Percentiles rank a stretch among this genome's conserved stretches.
These are phyloP conservation scores for Bryoerythrophyllum caledonicum DNA, from an alignment of 225 moss, liverwort and hornwort species.

Conservation along the genomic window DNA sequence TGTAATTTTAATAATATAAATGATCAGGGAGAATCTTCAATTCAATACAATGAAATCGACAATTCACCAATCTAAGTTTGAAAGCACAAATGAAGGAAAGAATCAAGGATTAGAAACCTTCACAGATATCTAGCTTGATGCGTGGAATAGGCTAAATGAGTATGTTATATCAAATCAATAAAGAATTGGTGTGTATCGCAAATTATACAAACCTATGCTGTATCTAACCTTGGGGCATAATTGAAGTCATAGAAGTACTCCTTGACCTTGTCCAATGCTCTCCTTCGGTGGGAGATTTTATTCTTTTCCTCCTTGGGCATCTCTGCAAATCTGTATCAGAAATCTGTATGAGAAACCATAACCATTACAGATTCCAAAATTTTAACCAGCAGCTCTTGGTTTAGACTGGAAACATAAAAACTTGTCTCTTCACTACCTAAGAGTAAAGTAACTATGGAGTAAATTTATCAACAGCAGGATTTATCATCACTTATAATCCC, in stretches of 20 bases:
- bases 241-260: slow-evolving; percentile 80
- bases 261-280: slow-evolving; percentile 94
- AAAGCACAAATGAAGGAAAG: not conserved
- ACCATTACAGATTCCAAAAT: not conserved
- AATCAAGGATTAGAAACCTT: not conserved
- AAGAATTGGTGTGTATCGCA: not conserved
- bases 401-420: not conserved
- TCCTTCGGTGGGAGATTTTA: slow-evolving; percentile 87
- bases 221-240: slow-evolving; percentile 59
- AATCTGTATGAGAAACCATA: not conserved
- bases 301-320: slow-evolving; percentile 98
- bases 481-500: not conserved
- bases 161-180: not conserved
- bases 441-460: not conserved
- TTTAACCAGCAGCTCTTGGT: too few species aligned
- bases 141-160: not conserved
- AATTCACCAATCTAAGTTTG: too few species aligned
- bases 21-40: too few species aligned
- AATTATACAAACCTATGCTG: slow-evolving; percentile 15
- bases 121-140: not conserved
- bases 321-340: slow-evolving; percentile 81
- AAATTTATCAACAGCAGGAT: not conserved
- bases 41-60: too few species aligned
- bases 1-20: too few species aligned
- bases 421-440: slow-evolving; percentile 1